Base-by-base conservation (phyloP, 345 rosid species). In the Acer negundo region DNA sequence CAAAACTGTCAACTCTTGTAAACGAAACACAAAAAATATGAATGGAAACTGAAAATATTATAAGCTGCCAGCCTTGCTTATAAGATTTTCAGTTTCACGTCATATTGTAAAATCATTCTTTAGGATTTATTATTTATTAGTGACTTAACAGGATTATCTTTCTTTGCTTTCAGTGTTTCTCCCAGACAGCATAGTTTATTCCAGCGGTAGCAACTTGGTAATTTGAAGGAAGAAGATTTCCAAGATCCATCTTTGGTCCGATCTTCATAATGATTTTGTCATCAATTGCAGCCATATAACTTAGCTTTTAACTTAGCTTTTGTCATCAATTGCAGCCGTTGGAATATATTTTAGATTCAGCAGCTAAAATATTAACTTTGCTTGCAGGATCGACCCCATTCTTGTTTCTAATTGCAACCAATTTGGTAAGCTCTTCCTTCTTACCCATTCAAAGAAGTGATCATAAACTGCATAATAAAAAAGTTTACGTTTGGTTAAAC, bases 211-310 rank as follows among this genome's bases (percentile, higher is more conserved):
- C 91, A 73, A 93, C 78, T 82, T 73, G 81, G 84, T 85, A 91
- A 65, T 82, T 80, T 20, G 90, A 59, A 46, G 98, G 94, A 42
- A 95, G 84, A 6, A 92, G 94, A 69, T 79, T 80, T 65, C 95
- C 95, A 2, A 95, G 74, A 67, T 95, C 94, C 77, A 13, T 46
- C 84, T 85, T 95, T 53, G 94, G 85, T 13, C 98, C 98, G 40
- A 92, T 93, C 87, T 92, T 93, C 85, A 91, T 81, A 7, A 92
- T 87, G n/a, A 95, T 77, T 70, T 88, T 85, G 15, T 77, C n/a
- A n/a, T n/a, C n/a, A n/a, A n/a, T n/a, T n/a, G n/a, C n/a, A n/a
- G n/a, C n/a, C n/a, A n/a, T n/a, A n/a, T n/a, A n/a, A n/a, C n/a
- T n/a, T n/a, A n/a, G n/a, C n/a, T n/a, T n/a, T n/a, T n/a, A n/a